Base-by-base conservation (phyloP, 805 yeast genomes). In the Candida maltosa region DNA sequence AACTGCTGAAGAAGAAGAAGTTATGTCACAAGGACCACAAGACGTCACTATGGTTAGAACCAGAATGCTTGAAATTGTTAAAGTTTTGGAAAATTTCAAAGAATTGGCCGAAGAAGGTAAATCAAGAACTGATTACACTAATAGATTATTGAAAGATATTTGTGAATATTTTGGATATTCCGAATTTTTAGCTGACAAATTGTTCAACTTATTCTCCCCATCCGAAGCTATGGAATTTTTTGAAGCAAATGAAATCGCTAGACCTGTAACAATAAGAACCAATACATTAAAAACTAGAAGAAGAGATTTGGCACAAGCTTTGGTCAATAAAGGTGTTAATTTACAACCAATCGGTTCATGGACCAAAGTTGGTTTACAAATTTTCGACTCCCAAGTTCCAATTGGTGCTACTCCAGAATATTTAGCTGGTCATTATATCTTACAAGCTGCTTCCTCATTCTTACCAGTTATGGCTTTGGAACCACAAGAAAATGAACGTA, bases 321-420 rank as follows among this genome's bases (percentile, higher is more conserved):
- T 93, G 44, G 95, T 91, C 38, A 91, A 91, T 63, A 80, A 96
- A 54, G 98, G 98, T 58, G 98, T 91, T 43, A 93, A 93, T 57
- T 72, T 93, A 49, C 97, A 93, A 64, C 97, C 97, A 29, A 87
- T 93, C 50, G 97, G 97, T 33, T 69, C 85, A 27, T 93, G 99
- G 99, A 88, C 97, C 16, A 93, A 93, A 63, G 97, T 93, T 34
- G 99, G 99, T 43, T 71, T 93, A 46, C 98, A 93, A 63, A 82
- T 93, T 35, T 93, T 91, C 58, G 99, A 93, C 57, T 89, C 97
- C 16, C 97, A 89, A 61, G 97, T 93, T n/a, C 98, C 99, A 29
- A 86, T 93, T 49, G 99, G 99, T 62, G 98, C 99, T 29, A 93
- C 99, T 6, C 98, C 99, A 29, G 99, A 93, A 65, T 93, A 93